Conservation (phyloP, 2,329 filamentous ascomycete species). For the Fusarium pseudograminearum region DNA sequence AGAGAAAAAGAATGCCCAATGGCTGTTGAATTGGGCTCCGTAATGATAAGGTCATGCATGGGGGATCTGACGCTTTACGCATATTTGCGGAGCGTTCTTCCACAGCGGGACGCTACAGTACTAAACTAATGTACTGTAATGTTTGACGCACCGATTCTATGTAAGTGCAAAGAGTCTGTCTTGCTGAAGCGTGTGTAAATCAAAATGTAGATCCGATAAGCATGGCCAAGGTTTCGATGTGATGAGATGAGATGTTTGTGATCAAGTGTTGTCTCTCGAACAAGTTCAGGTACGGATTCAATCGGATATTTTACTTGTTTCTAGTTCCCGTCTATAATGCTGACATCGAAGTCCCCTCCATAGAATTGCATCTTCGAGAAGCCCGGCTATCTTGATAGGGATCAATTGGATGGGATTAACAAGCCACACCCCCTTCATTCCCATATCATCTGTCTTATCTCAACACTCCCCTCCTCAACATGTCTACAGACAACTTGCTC, state of each 20-base stretch:
- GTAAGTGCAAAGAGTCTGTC: slow-evolving; percentile 15
- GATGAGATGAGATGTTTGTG: not conserved
- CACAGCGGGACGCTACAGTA: slow-evolving; percentile 30
- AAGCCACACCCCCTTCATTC: slow-evolving; percentile 31
- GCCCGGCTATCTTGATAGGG: slow-evolving; percentile 31
- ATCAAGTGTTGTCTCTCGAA: not conserved
- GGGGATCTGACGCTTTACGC: slow-evolving; percentile 46
- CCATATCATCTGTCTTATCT: slow-evolving; percentile 21
- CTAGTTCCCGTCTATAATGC: slow-evolving; percentile 6
- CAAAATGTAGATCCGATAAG: slow-evolving; percentile 30
- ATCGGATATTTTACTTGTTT: not conserved
- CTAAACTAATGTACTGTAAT: not conserved
- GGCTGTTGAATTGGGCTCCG: slow-evolving; percentile 28
- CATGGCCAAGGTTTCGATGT: not conserved
- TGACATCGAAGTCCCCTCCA: slow-evolving; percentile 25
- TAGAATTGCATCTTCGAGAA: slow-evolving; percentile 15
- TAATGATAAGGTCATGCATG: slow-evolving; percentile 48
- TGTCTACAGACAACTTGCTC: slow-evolving; percentile 6
- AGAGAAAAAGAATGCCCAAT: slow-evolving; percentile 28
- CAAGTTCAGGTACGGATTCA: not conserved
- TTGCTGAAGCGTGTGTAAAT: slow-evolving; percentile 3
- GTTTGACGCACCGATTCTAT: not conserved
- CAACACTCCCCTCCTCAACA: slow-evolving; percentile 35
- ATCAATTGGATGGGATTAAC: slow-evolving; percentile 26
- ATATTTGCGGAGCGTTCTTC: slow-evolving; percentile 41